These are phyloP conservation scores for Hypoxylon intermedium DNA, from an alignment of 495 filamentous ascomycete genomes.

Conservation along the genomic window DNA sequence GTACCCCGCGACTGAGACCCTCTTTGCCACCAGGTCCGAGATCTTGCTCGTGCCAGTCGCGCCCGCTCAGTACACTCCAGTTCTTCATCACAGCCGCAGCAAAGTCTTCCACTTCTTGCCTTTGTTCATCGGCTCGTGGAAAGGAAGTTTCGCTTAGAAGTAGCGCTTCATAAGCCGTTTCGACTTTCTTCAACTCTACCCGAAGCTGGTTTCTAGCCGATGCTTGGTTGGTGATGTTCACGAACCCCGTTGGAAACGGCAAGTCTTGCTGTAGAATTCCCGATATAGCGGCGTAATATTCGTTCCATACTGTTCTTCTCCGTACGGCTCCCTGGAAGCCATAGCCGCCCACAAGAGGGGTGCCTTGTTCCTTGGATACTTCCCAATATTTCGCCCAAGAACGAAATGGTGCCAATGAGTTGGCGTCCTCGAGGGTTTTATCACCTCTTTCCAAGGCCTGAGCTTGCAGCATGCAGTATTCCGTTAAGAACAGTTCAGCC, in stretches of 20 bases:
- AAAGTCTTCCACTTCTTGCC: conserved; percentile 80
- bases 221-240: conserved; percentile 47
- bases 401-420: conserved; percentile 64
- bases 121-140: conserved; percentile 77
- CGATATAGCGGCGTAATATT: conserved; percentile 80
- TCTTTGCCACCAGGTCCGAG: conserved; percentile 80
- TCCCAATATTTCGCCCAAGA: conserved; percentile 69
- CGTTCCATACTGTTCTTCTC: conserved; percentile 73
- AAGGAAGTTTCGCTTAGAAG: conserved; percentile 79
- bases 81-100: conserved; percentile 79
- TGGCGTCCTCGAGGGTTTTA: conserved; percentile 52
- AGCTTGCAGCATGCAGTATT: conserved; percentile 70
- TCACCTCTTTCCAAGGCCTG: conserved; percentile 59
- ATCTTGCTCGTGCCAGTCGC: conserved; percentile 77
- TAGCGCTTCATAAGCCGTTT: conserved; percentile 73
- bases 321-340: conserved; percentile 56
- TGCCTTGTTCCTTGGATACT: conserved; percentile 44
- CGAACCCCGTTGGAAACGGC: conserved; percentile 55
- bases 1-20: conserved; percentile 70
- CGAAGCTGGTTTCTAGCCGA: conserved; percentile 70
- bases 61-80: conserved; percentile 80
- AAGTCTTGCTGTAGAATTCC: conserved; percentile 63
- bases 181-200: conserved; percentile 75
- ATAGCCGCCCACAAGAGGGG: conserved; percentile 50
- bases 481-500: conserved; percentile 77